Base-by-base conservation (phyloP, 164 flowering plant genomes). In the Santalum album region DNA sequence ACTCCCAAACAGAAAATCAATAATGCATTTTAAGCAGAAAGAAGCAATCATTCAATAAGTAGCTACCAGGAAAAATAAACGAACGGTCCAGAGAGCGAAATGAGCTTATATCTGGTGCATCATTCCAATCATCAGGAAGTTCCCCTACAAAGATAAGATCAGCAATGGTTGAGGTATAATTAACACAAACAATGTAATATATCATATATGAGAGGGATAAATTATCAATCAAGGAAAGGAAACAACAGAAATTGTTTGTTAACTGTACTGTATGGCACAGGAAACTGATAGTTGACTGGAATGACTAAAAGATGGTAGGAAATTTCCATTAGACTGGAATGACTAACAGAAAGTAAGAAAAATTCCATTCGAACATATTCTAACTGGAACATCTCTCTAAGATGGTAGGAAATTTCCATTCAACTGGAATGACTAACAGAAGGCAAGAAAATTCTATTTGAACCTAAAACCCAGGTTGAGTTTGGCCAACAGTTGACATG, bases 11-110 rank as follows among this genome's bases (percentile, higher is more conserved):
- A 12, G 39, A 44, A 25, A 34, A 19, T 17, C 0, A 21, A 25
- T 25, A 27, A 1, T 35, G 1, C 25, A 57, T 27, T 21, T 19
- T 47, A 20, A 49, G 38, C 18, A 35, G 52, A 65, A 59, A 53
- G 47, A 63, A 38, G 27, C 21, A 60, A 54, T 47, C 46, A 25
- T 49, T 50, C 29, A 45, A 3, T 16, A 46, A 43, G 59, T 22
- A 48, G 26, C 34, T 69, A 92, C 99, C 99, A 50, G 99, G 95
- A 66, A 92, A 87, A 56, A 89, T 87, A 75, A 92, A 92, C 53
- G 77, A 74, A 46, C 99, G 94, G 54, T 92, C 95, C 63, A 87
- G 56, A 24, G 84, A 46, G 47, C 62, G 78, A 54, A 92, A 76
- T 21, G 88, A 76, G 45, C 55, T 63, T 50, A 89, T 79, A 61